A percentile compares a stretch with the other conserved stretches of the same genome.
Conservation (phyloP, 2,329 filamentous ascomycete species). For the Lachnellula willkommii region DNA sequence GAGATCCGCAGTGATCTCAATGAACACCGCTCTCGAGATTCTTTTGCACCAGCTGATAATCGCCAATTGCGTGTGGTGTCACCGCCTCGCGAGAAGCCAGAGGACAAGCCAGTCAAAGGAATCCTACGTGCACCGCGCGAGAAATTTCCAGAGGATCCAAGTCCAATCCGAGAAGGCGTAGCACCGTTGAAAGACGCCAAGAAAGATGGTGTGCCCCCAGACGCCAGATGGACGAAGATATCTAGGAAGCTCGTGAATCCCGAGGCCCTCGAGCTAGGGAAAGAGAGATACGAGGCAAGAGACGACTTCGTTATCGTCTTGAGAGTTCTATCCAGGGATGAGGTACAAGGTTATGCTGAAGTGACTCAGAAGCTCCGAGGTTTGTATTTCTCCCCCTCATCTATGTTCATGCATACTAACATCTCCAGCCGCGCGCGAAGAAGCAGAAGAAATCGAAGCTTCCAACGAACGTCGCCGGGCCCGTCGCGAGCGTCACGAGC, state of each 20-base stretch:
- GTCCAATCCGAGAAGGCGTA: constrained; percentile 81
- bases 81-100: constrained; percentile 58
- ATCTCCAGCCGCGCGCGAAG: constrained; percentile 26
- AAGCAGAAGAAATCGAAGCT: constrained; percentile 24
- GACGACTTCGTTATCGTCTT: constrained; percentile 91
- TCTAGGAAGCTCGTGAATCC: constrained; percentile 84
- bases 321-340: constrained; percentile 77
- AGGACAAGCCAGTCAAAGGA: constrained; percentile 68
- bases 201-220: constrained; percentile 67
- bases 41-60: constrained; percentile 18
- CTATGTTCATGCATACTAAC: constrained; percentile 2
- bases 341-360: constrained; percentile 81
- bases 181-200: constrained; percentile 88
- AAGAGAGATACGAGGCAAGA: constrained; percentile 88
- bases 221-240: constrained; percentile 91
- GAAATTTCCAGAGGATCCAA: constrained; percentile 81
- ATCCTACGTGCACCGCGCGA: constrained; percentile 79
- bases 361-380: constrained; percentile 78
- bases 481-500: constrained; percentile 29
- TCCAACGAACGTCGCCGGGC: constrained; percentile 24
- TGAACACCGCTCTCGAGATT: constrained; percentile 20
- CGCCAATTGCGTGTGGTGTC: constrained; percentile 57
- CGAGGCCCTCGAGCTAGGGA: constrained; percentile 76
- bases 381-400: constrained; percentile 37
- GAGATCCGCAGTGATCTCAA: constrained; percentile 24